A percentile compares a stretch with the other conserved stretches of the same genome.
These are phyloP conservation scores for Kluyveromyces siamensis DNA, from an alignment of 805 yeast species.

Conservation along the genomic window DNA sequence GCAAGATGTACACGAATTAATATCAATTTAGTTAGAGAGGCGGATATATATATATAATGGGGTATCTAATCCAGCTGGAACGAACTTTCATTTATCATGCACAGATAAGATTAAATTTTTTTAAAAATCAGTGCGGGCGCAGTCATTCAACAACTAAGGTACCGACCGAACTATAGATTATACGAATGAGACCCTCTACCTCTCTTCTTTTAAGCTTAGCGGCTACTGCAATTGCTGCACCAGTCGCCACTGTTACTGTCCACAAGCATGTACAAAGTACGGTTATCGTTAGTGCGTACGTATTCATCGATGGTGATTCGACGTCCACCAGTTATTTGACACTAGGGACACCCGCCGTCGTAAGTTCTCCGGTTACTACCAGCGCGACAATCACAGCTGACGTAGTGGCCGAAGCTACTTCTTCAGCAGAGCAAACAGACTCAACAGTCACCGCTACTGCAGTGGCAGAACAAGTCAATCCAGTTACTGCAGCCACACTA, in stretches of 20 bases:
- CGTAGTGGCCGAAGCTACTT: not conserved
- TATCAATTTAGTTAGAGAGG: too few species aligned
- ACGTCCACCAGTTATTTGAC: not conserved
- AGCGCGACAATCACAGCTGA: not conserved
- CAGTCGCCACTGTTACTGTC: constrained; percentile 2
- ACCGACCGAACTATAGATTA: not conserved
- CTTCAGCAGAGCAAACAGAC: not conserved
- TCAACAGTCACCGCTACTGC: too few species aligned
- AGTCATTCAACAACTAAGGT: not conserved
- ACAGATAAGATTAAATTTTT: too few species aligned
- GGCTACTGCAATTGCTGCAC: not conserved
- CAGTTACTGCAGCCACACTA: not conserved
- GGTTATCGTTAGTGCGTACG: constrained; percentile 1
- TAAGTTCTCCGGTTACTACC: not conserved
- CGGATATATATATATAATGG: too few species aligned
- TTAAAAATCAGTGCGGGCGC: too few species aligned
- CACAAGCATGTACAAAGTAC: constrained; percentile 1
- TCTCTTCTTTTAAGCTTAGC: not conserved
- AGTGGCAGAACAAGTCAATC: not conserved
- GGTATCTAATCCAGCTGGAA: too few species aligned
- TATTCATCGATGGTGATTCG: not conserved
- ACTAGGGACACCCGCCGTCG: not conserved
- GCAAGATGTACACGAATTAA: not conserved
- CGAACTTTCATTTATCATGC: too few species aligned
- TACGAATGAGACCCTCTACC: not conserved